Evolutionary conservation across 306 rosid species (phyloP).

Genomic region (Cyamopsis tetragonoloba): DNA sequence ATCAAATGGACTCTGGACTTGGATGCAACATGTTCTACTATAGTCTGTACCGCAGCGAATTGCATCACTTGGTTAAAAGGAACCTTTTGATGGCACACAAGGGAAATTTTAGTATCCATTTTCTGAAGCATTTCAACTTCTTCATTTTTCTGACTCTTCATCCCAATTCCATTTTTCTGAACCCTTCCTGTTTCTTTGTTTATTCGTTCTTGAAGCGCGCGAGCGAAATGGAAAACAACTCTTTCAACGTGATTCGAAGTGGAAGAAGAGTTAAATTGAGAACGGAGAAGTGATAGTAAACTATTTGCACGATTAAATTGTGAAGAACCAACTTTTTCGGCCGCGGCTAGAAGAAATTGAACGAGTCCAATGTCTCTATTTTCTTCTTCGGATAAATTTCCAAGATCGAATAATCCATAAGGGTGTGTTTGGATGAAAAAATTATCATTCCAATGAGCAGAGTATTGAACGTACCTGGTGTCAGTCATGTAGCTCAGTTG

Average conservation of each 20-base stretch:
- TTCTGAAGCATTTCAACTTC: not conserved
- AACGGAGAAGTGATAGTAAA: conserved; percentile 51
- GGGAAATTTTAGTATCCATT: not conserved
- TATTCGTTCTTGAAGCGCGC: conserved; percentile 60
- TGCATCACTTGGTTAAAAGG: conserved; percentile 59
- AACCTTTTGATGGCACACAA: conserved; percentile 35
- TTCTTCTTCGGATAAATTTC: conserved; percentile 48
- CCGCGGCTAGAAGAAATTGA: conserved; percentile 63
- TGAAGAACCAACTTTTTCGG: conserved; percentile 58
- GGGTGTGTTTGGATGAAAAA: conserved; percentile 43
- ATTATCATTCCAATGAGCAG: conserved; percentile 41
- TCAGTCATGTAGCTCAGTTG: no score
- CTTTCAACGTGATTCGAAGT: conserved; percentile 42
- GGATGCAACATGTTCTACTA: conserved; percentile 50
- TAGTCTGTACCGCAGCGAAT: conserved; percentile 51
- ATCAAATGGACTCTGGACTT: conserved; percentile 53
- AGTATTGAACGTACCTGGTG: conserved; percentile 47
- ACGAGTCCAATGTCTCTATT: conserved; percentile 64
- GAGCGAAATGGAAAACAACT: conserved; percentile 45
- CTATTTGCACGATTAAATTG: conserved; percentile 59
- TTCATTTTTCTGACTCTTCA: conserved; percentile 6
- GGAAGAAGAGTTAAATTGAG: conserved; percentile 44
- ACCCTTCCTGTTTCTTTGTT: conserved; percentile 44
- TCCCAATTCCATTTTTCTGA: no score
- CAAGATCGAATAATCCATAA: conserved; percentile 45